A percentile compares a stretch with the other conserved stretches of the same genome.
These are phyloP conservation scores for Phytophthora fragariae DNA, from an alignment of 352 stramenopile genomes.

Conservation along the genomic window DNA sequence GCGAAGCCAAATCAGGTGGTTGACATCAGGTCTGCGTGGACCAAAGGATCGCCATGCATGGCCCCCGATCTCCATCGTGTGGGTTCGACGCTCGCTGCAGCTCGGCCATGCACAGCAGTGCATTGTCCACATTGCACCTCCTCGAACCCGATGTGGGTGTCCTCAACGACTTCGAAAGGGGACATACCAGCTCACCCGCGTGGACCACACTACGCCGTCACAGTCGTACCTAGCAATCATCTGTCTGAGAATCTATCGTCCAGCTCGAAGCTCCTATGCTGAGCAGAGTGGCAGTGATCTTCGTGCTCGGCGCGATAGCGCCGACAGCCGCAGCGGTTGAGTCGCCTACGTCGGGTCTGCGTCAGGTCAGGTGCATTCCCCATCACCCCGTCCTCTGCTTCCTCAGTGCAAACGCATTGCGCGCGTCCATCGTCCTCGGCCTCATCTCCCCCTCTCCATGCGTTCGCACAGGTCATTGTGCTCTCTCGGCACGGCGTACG, in stretches of 20 bases:
- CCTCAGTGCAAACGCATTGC: conserved; percentile 12
- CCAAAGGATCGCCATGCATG: conserved; percentile 7
- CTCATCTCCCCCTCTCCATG: background rate
- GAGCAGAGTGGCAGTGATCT: conserved; percentile 5
- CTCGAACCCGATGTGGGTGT: background rate
- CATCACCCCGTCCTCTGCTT: background rate
- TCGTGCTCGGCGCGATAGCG: conserved; percentile 12
- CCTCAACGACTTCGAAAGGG: conserved; percentile 21
- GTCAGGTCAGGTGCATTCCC: conserved; percentile 22
- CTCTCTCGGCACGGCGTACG: conserved; percentile 77
- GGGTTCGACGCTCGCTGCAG: background rate
- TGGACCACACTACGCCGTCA: conserved; percentile 17
- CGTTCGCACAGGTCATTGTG: conserved; percentile 60
- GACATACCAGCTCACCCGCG: conserved; percentile 4
- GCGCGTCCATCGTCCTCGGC: conserved; percentile 9
- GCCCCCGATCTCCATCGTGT: conserved; percentile 2
- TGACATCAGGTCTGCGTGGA: background rate
- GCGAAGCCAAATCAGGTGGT: conserved; percentile 28
- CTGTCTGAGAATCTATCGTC: conserved; percentile 1
- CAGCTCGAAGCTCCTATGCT: conserved; percentile 12
- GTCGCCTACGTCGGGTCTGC: conserved; percentile 32
- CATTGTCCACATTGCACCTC: background rate
- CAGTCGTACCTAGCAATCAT: background rate
- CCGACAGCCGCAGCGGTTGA: background rate
- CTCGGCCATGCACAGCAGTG: background rate